phyloP scores from a whole-genome alignment of 441 rosid species.

The Kokia cookei region DNA sequence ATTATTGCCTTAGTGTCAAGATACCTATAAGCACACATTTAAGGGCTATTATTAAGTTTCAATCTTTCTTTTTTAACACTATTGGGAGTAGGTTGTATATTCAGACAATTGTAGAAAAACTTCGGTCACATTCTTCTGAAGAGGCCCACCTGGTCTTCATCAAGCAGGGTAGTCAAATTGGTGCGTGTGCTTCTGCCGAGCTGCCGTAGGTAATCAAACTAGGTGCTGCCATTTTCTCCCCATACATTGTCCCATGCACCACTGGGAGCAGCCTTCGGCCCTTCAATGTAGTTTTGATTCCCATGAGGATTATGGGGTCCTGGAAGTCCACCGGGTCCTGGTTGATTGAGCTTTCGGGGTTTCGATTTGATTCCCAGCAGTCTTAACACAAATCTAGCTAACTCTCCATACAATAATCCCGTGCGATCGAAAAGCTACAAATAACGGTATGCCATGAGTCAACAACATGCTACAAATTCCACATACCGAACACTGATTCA shows the following conservation, averaged over 20 bases:
- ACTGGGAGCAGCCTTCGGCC: slow-evolving; percentile 70
- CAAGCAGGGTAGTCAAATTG: background rate
- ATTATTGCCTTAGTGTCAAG: background rate
- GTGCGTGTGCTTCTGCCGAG: background rate
- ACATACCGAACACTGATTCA: background rate
- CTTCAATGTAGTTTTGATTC: slow-evolving; percentile 63
- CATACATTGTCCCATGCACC: slow-evolving; percentile 90
- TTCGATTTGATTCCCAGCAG: slow-evolving; percentile 75
- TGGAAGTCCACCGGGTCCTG: slow-evolving; percentile 57
- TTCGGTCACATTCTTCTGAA: background rate
- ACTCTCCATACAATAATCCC: slow-evolving; percentile 83
- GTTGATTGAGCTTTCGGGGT: slow-evolving; percentile 56
- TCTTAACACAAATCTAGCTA: slow-evolving; percentile 89
- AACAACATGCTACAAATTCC: background rate
- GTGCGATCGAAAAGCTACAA: slow-evolving; percentile 85
- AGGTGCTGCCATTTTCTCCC: slow-evolving; percentile 38
- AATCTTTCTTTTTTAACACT: background rate
- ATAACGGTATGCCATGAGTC: background rate
- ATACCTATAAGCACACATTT: background rate
- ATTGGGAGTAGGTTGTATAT: background rate
- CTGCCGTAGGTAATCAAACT: slow-evolving; percentile 4
- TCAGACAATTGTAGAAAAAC: background rate
- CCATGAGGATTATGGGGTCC: slow-evolving; percentile 49
- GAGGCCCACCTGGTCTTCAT: background rate
- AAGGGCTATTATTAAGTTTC: background rate